phyloP scores from a whole-genome alignment of 805 yeast species.

The Saccharomycopsis microspora region DNA sequence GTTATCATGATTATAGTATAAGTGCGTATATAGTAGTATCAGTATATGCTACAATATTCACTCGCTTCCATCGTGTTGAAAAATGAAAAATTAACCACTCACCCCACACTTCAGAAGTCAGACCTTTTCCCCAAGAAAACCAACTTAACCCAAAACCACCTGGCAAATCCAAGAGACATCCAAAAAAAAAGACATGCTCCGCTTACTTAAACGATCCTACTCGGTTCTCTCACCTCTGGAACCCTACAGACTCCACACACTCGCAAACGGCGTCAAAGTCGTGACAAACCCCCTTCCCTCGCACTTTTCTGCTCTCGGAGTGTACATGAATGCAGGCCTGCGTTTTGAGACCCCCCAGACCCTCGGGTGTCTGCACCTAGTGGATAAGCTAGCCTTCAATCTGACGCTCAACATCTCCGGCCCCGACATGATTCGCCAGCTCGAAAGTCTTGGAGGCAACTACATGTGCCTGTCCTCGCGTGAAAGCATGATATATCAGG shows the following conservation, averaged over 20 bases:
- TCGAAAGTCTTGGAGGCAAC: conserved; percentile 84
- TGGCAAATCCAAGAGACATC: no score
- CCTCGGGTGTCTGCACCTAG: conserved; percentile 72
- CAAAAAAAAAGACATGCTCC: no score
- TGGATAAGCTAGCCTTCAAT: conserved; percentile 80
- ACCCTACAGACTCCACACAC: conserved; percentile 10
- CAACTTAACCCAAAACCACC: no score
- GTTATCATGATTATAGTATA: no score
- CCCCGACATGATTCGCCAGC: conserved; percentile 56
- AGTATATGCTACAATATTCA: no score
- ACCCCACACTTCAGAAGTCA: no score
- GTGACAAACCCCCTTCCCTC: conserved; percentile 82
- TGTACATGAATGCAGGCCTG: conserved; percentile 85
- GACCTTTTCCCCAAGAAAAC: no score
- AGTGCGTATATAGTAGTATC: no score
- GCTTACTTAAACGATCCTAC: background rate
- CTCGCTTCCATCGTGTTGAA: no score
- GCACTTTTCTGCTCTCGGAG: conserved; percentile 83
- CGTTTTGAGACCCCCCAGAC: conserved; percentile 54
- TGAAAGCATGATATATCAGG: conserved; percentile 88
- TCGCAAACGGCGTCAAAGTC: conserved; percentile 69
- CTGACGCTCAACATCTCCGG: conserved; percentile 51
- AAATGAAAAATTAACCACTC: no score
- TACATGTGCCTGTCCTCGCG: conserved; percentile 88
- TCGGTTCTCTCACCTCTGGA: conserved; percentile 1